Conservation (phyloP, 2,329 filamentous ascomycete species). For the Alternaria triticina region DNA sequence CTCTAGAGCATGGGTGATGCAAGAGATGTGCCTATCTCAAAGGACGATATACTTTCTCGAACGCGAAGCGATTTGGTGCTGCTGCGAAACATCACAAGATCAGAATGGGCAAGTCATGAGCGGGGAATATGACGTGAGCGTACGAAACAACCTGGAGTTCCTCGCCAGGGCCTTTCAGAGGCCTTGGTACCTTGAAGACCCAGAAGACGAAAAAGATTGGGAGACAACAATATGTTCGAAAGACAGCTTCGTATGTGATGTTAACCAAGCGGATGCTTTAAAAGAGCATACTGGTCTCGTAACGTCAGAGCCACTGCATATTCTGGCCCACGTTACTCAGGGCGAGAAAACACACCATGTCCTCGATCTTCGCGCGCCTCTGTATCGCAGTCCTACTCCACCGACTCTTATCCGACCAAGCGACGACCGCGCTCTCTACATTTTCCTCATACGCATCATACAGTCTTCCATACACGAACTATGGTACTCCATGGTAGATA, state of each 20-base stretch:
- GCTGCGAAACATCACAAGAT: neutral
- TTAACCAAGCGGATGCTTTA: neutral
- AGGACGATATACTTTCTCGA: neutral
- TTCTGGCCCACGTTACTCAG: neutral
- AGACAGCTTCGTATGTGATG: neutral
- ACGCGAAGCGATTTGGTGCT: neutral
- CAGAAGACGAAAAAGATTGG: too few relatives aligned
- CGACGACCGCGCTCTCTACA: neutral
- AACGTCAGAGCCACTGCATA: neutral
- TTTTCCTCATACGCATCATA: neutral
- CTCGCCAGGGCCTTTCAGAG: neutral
- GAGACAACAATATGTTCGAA: neutral
- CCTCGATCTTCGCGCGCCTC: neutral
- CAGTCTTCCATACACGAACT: fast-evolving
- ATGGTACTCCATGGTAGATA: neutral
- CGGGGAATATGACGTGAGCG: too few relatives aligned
- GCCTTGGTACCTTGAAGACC: neutral
- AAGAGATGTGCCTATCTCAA: neutral
- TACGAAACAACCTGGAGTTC: too few relatives aligned
- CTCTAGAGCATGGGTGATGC: neutral
- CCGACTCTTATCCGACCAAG: neutral
- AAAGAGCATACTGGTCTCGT: fast-evolving
- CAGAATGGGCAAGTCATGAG: neutral
- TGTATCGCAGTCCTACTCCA: neutral
- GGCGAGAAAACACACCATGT: neutral